Evolutionary conservation across 305 asterid genomes (phyloP).

Genomic region (Andrographis paniculata): DNA sequence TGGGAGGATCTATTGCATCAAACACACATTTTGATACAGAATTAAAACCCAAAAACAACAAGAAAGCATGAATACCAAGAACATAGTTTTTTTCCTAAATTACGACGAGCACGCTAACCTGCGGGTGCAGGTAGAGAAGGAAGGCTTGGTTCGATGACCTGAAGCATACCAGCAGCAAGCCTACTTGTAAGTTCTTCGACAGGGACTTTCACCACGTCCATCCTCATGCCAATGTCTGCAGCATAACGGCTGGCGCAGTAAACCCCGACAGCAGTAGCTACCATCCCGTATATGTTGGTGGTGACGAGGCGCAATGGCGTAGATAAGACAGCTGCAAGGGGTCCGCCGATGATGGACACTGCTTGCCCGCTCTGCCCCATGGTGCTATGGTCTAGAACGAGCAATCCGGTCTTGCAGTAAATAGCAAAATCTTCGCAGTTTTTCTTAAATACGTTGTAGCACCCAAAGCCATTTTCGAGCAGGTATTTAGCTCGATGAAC

Average conservation of each 20-base stretch:
- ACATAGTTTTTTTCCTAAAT: background rate
- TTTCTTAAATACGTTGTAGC: slow-evolving; percentile 72
- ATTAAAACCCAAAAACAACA: slow-evolving; percentile 14
- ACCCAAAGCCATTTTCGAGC: slow-evolving; percentile 65
- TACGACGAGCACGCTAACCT: slow-evolving; percentile 17
- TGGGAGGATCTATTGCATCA: slow-evolving; percentile 1
- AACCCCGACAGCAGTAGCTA: slow-evolving; percentile 59
- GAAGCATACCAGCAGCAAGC: slow-evolving; percentile 48
- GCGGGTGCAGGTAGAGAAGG: slow-evolving; percentile 26
- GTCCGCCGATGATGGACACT: slow-evolving; percentile 74
- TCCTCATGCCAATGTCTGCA: slow-evolving; percentile 75
- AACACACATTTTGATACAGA: slow-evolving; percentile 9
- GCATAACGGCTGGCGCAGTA: slow-evolving; percentile 84
- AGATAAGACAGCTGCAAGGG: slow-evolving; percentile 75
- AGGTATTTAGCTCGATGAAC: slow-evolving; percentile 68
- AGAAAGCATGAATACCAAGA: background rate
- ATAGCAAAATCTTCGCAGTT: slow-evolving; percentile 88
- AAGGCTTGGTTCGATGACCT: slow-evolving; percentile 40
- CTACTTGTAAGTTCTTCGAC: slow-evolving; percentile 67
- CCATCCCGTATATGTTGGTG: slow-evolving; percentile 67
- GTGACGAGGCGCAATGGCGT: slow-evolving; percentile 63
- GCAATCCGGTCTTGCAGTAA: slow-evolving; percentile 87
- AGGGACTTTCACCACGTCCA: slow-evolving; percentile 51
- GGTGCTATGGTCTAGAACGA: slow-evolving; percentile 47
- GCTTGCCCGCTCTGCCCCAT: slow-evolving; percentile 92